Evolutionary conservation across 768 basidiomycete genomes (phyloP), one percentile per base, ranked within the genome.

Genomic region (Boletus speciosus): DNA sequence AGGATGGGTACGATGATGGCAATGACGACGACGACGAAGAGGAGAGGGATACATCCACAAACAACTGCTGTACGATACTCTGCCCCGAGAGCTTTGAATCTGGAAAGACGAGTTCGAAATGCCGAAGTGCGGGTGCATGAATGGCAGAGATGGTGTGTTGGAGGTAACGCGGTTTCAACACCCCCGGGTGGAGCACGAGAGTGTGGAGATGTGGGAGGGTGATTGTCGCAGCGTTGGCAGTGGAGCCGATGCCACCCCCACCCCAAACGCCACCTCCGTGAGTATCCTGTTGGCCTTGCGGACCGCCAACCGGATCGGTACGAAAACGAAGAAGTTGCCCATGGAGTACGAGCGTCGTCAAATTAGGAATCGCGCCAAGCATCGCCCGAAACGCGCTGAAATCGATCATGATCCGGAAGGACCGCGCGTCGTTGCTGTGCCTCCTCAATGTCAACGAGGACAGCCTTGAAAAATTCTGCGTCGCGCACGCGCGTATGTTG

Each of bases 31-130:
- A 38, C 6, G 55, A 38, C 2, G 31, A 50, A 1, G 39, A 51
- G 3, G 49, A 16, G 10, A 38, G 7, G 19, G 54, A 16, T 1
- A 34, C 34, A 19, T 64, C 64, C 19, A 60, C 47, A 31, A 69
- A 69, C 39, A 69, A 47, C 19, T 58, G 62, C 42, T 69, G 63
- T 27, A 57, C 48, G 34, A 69, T 36, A 23, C 50, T 69, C 44
- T 67, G 69, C 4, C 69, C 69, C 4, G 61, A 63, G 1, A 63
- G 49, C 35, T 58, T 65, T 2, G 67, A 67, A 42, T 71, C 69
- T 9, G 68, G 69, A 31, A 71, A 69, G 37, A 71, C 58, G 9
- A 69, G 69, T 35, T 69, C 69, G 25, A 69, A 69, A 19, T 69
- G 69, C 37, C 65, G 69, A 8, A 69, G 59, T 10, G 57, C 60